phyloP scores from a whole-genome alignment of 1,139 yeast species.

The Nakaseomyces bracarensis region DNA sequence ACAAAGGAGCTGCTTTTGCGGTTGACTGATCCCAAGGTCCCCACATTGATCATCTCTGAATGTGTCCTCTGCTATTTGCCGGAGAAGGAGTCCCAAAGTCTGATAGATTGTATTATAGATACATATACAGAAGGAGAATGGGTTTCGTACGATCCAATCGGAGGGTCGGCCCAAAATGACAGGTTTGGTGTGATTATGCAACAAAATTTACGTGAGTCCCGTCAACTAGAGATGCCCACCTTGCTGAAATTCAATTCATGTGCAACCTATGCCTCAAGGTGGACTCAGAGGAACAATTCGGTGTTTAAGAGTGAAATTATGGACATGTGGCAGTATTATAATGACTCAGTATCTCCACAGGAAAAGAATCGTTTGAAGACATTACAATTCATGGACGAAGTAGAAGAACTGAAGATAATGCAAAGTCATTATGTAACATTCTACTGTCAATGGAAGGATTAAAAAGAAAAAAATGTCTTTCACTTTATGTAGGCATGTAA shows the following conservation, averaged over 20 bases:
- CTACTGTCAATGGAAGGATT: constrained; percentile 16
- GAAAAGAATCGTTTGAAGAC: constrained; percentile 49
- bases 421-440: constrained; percentile 69
- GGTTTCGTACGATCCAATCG: constrained; percentile 78
- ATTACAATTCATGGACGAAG: constrained; percentile 78
- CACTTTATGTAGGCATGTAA: too few species aligned
- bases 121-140: constrained; percentile 37
- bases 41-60: constrained; percentile 76
- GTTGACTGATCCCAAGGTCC: constrained; percentile 36
- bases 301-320: constrained; percentile 36
- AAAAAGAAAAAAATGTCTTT: too few species aligned
- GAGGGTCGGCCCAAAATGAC: constrained; percentile 46
- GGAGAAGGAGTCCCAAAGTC: constrained; percentile 45
- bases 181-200: constrained; percentile 80
- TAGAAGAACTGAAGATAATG: constrained; percentile 73
- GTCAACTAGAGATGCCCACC: constrained; percentile 72
- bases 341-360: constrained; percentile 43
- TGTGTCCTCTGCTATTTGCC: constrained; percentile 81
- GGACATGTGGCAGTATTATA: constrained; percentile 53
- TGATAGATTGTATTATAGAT: constrained; percentile 37
- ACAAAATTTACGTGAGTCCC: constrained; percentile 48
- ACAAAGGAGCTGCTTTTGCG: constrained; percentile 16
- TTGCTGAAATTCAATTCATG: constrained; percentile 44
- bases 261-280: constrained; percentile 39
- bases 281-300: constrained; percentile 19